Percentiles rank a stretch among this genome's conserved stretches.
These are phyloP conservation scores for Gaeumannomyces sp. DNA, from an alignment of 2,329 filamentous ascomycete genomes.

Conservation along the genomic window DNA sequence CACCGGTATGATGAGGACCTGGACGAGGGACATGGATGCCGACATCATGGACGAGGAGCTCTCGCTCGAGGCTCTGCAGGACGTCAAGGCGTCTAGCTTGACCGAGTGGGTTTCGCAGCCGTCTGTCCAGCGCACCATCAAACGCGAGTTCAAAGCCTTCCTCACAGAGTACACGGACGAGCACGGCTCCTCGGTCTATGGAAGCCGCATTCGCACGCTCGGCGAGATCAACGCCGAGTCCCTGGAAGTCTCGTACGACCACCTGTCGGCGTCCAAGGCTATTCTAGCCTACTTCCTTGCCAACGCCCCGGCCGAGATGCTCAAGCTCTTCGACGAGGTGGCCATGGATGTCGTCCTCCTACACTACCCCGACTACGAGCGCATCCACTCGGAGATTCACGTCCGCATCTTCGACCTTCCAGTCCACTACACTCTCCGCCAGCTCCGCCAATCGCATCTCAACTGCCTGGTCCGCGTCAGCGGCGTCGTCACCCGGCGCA, in stretches of 20 bases:
- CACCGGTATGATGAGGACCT: constrained; percentile 92
- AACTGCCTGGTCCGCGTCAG: constrained; percentile 93
- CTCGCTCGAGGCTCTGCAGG: constrained; percentile 81
- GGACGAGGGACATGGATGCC: constrained; percentile 83
- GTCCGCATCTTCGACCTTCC: constrained; percentile 94
- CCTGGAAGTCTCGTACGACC: constrained; percentile 91
- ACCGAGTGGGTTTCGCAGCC: constrained; percentile 93
- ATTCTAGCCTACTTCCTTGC: constrained; percentile 93
- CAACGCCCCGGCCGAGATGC: constrained; percentile 89
- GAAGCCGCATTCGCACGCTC: constrained; percentile 87
- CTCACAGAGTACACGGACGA: constrained; percentile 93
- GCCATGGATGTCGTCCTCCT: constrained; percentile 94
- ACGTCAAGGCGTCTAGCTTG: constrained; percentile 87
- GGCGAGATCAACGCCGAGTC: constrained; percentile 96
- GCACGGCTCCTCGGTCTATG: constrained; percentile 85
- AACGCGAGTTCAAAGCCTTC: constrained; percentile 95
- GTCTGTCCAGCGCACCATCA: constrained; percentile 86
- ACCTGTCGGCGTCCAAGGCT: constrained; percentile 84
- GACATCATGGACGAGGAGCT: constrained; percentile 96
- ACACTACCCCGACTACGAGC: constrained; percentile 95
- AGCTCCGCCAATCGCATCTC: constrained; percentile 89
- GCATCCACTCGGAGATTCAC: constrained; percentile 96
- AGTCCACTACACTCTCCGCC: constrained; percentile 88
- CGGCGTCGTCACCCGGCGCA: constrained; percentile 89
- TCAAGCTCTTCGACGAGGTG: constrained; percentile 93